A percentile compares a stretch with the other conserved stretches of the same genome.
Evolutionary conservation across 208 protist species (phyloP).

Genomic region (Wallacemonas sp.): DNA sequence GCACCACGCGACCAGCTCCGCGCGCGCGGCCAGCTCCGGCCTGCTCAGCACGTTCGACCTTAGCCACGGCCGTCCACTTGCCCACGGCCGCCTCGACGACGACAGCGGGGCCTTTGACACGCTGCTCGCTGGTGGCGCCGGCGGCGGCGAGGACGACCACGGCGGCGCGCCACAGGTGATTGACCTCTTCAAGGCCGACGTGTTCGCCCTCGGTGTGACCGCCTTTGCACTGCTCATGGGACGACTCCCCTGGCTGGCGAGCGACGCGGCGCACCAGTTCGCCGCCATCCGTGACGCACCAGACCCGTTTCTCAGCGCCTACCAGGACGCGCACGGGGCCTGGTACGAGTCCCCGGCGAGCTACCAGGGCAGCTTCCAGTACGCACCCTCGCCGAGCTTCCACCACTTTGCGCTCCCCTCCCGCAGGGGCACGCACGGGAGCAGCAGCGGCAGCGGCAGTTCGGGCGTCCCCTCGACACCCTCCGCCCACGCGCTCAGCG

Average conservation of each 20-base stretch:
- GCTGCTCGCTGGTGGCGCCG: neutral
- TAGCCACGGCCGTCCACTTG: too few relatives aligned
- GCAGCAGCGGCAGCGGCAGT: neutral
- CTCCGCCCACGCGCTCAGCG: neutral
- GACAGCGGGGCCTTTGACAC: neutral
- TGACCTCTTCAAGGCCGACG: conserved; percentile 73
- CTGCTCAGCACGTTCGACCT: neutral
- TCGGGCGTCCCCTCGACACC: neutral
- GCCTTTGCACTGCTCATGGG: conserved; percentile 69
- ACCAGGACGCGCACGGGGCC: conserved; percentile 35
- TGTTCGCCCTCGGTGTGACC: conserved; percentile 73
- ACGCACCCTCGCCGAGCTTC: neutral
- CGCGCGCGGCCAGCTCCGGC: neutral
- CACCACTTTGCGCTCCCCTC: neutral
- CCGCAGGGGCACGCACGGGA: neutral
- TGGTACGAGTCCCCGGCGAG: conserved; percentile 12
- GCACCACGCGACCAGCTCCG: neutral
- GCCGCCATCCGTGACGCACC: conserved; percentile 41
- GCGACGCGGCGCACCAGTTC: conserved; percentile 44
- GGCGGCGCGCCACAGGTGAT: conserved; percentile 18
- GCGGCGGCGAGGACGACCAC: neutral
- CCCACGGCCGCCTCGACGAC: too few relatives aligned
- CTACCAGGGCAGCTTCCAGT: neutral
- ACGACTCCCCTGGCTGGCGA: conserved; percentile 55
- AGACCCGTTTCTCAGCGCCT: conserved; percentile 51